These are phyloP conservation scores for Pyrus pyrifolia DNA, from an alignment of 306 rosid genomes.

Conservation along the genomic window DNA sequence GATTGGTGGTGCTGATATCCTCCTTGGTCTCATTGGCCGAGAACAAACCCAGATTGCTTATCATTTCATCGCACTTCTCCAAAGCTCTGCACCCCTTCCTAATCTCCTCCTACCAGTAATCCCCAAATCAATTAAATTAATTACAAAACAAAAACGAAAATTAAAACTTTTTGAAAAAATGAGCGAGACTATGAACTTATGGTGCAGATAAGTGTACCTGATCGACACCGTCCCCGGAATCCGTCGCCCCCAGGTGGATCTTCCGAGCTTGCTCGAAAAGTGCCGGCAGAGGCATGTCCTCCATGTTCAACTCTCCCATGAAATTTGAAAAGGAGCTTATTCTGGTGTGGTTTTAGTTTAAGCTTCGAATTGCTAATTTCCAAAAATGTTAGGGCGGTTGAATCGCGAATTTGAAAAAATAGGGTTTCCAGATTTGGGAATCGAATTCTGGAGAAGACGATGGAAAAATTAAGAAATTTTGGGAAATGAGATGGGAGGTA, in stretches of 20 bases:
- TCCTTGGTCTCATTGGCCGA: constrained; percentile 87
- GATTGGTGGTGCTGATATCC: constrained; percentile 74
- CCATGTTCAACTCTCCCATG: constrained; percentile 44
- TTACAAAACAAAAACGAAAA: background rate
- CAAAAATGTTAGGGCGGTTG: background rate
- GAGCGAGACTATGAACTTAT: background rate
- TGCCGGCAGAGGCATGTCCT: constrained; percentile 66
- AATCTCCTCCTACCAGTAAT: constrained; percentile 46
- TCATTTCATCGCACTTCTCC: constrained; percentile 76
- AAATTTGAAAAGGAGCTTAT: background rate
- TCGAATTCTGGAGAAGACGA: background rate
- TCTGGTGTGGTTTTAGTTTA: background rate
- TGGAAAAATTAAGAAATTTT: background rate
- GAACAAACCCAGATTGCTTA: constrained; percentile 69
- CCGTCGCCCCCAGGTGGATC: constrained; percentile 61
- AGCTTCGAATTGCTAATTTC: background rate
- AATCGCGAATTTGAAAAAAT: background rate
- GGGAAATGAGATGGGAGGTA: background rate
- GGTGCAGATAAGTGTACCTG: constrained; percentile 36
- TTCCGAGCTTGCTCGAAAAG: constrained; percentile 76
- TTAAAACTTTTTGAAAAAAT: no score
- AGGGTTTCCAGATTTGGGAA: background rate
- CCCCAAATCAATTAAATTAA: background rate
- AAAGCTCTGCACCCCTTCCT: constrained; percentile 61
- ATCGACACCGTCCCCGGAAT: constrained; percentile 39